Evolutionary conservation across 2,329 filamentous ascomycete species (phyloP).

Genomic region (Tolypocladium cylindrosporum): DNA sequence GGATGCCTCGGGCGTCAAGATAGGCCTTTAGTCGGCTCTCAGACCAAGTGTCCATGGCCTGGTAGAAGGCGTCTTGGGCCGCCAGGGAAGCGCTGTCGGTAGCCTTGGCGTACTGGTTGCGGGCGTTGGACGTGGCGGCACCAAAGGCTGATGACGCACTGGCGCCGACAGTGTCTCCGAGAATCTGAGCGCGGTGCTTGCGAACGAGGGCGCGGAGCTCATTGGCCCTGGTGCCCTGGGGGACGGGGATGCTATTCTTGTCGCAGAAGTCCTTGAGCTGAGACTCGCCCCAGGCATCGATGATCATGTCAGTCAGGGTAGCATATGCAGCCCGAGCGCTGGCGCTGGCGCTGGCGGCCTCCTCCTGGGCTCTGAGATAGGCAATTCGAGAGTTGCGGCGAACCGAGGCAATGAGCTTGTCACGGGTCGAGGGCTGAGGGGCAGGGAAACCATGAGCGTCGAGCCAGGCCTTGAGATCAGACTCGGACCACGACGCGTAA

Average conservation of each 20-base stretch:
- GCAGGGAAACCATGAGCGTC: constrained; percentile 78
- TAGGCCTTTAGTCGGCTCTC: constrained; percentile 70
- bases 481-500: constrained; percentile 84
- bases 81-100: constrained; percentile 58
- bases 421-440: constrained; percentile 74
- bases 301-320: constrained; percentile 70
- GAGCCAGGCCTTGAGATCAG: constrained; percentile 87
- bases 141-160: constrained; percentile 53
- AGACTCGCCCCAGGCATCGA: constrained; percentile 82
- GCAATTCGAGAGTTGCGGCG: constrained; percentile 84
- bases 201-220: constrained; percentile 84
- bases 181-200: constrained; percentile 68
- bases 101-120: constrained; percentile 67
- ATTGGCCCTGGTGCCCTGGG: constrained; percentile 83
- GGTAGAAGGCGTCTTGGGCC: constrained; percentile 56
- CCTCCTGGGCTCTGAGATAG: constrained; percentile 55
- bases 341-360: constrained; percentile 49
- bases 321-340: constrained; percentile 62
- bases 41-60: constrained; percentile 55
- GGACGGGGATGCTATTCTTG: constrained; percentile 76
- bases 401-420: constrained; percentile 79
- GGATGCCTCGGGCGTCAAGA: constrained; percentile 66
- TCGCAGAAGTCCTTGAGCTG: constrained; percentile 89
- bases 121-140: constrained; percentile 64
- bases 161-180: constrained; percentile 52